Conservation (phyloP, 2,329 filamentous ascomycete species). For the Byssothecium circinans region DNA sequence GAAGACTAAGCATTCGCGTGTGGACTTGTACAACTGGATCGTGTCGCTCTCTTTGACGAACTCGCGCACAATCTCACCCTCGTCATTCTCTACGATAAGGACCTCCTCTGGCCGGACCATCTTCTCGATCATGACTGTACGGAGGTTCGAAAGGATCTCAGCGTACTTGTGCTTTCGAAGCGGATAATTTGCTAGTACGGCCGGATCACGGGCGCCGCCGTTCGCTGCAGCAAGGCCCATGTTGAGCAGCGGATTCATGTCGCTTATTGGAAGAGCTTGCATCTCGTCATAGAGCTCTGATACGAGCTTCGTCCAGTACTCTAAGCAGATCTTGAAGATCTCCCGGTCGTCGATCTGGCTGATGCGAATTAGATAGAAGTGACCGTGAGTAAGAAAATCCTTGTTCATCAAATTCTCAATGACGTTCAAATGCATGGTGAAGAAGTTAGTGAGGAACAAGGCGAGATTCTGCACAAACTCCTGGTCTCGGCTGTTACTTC, state of each 20-base stretch:
- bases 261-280: conserved; percentile 91
- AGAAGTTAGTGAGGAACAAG: conserved; percentile 95
- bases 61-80: conserved; percentile 97
- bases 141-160: conserved; percentile 88
- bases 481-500: conserved; percentile 89
- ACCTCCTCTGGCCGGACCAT: conserved; percentile 99
- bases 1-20: conserved; percentile 94
- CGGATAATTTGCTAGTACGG: conserved; percentile 83
- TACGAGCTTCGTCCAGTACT: conserved; percentile 99
- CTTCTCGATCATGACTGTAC: conserved; percentile 99
- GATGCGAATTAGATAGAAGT: conserved; percentile 97
- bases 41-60: conserved; percentile 99
- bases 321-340: conserved; percentile 98
- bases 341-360: conserved; percentile 98
- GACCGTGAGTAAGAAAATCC: conserved; percentile 91
- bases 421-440: conserved; percentile 87
- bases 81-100: conserved; percentile 98
- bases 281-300: conserved; percentile 99
- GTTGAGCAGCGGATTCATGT: conserved; percentile 84
- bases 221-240: conserved; percentile 69
- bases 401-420: conserved; percentile 95
- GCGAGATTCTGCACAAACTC: conserved; percentile 98
- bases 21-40: conserved; percentile 98
- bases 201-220: conserved; percentile 82
- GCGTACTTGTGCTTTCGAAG: conserved; percentile 98